Evolutionary conservation across 2,329 filamentous ascomycete species (phyloP), one percentile per base, ranked within the genome.

Genomic region (Cercospora beticola): DNA sequence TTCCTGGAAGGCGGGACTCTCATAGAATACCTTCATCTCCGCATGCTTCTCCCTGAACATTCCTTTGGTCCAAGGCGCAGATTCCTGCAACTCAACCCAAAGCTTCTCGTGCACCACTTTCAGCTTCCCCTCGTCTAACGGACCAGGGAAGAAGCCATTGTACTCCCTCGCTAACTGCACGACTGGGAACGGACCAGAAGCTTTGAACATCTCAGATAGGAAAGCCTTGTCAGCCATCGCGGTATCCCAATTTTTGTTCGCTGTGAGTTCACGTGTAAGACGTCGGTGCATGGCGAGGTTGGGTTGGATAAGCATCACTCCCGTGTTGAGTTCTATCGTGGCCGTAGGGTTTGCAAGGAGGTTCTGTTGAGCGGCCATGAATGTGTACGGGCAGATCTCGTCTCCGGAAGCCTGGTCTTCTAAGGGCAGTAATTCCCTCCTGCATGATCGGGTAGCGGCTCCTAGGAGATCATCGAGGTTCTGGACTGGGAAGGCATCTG

Each of bases 401-500:
- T 67, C 52, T 30, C 49, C 67, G 21, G 46, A 33, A 3, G 56
- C 21, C 31, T 64, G 64, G 61, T 74, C 71, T 18, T 74, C 75
- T 3, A 67, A 66, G 2, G 71, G 66, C 1, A 76, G 62, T 3
- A 73, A 62, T 36, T 70, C 64, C 36, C 43, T 52, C 26, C 62
- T 64, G 62, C 72, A 74, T 36, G 65, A 66, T 52, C 33, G 7
- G 16, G 58, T 36, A 16, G 68, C 60, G 2, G 61, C 28, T 33
- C 72, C 71, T 49, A 74, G 69, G 26, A 74, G 66, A 5, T 59
- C 62, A 63, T 74, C 72, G 43, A 74, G 67, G 28, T 72, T 71
- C 28, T 68, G 66, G 7, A 74, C 36, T 8, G 72, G 72, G 49
- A 74, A 74, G 10, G 72, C 88, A 76, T 98, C 94, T 68, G 93